These are phyloP conservation scores for Clarireedia paspali DNA, from an alignment of 2,329 filamentous ascomycete species.

Conservation along the genomic window DNA sequence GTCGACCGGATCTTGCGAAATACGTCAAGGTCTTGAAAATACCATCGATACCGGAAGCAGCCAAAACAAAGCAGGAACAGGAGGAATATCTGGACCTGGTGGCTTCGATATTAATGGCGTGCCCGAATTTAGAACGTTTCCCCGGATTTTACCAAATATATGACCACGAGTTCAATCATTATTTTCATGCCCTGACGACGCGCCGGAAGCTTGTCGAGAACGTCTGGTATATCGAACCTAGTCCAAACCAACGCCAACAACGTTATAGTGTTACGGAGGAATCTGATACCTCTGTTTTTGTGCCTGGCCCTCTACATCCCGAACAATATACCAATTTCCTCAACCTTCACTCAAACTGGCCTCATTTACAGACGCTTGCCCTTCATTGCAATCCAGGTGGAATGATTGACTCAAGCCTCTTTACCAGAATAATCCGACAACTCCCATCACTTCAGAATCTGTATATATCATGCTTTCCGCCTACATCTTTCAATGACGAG, in stretches of 20 bases:
- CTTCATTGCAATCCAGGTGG: constrained; percentile 52
- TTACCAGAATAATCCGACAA: constrained; percentile 41
- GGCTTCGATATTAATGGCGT: constrained; percentile 55
- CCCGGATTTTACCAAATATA: constrained; percentile 47
- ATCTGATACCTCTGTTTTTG: constrained; percentile 17
- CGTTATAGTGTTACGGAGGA: constrained; percentile 20
- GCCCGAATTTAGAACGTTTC: constrained; percentile 55
- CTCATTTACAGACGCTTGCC: constrained; percentile 45
- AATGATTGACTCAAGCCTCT: constrained; percentile 43
- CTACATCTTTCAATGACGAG: constrained; percentile 48
- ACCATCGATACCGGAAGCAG: constrained; percentile 37
- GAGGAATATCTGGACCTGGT: constrained; percentile 50
- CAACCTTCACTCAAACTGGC: constrained; percentile 47
- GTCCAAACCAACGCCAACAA: constrained; percentile 30
- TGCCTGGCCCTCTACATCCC: constrained; percentile 35
- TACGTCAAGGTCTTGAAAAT: constrained; percentile 52
- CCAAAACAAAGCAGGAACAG: constrained; percentile 28
- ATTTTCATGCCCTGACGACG: constrained; percentile 53
- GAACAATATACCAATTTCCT: constrained; percentile 39
- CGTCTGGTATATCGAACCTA: constrained; percentile 44
- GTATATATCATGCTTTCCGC: constrained; percentile 50
- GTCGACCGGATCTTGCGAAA: constrained; percentile 43
- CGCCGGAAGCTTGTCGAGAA: constrained; percentile 48
- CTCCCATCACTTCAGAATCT: constrained; percentile 50
- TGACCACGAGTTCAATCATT: constrained; percentile 46